Evolutionary conservation across 2,329 filamentous ascomycete species (phyloP).

Genomic region (Pseudocercospora musae): DNA sequence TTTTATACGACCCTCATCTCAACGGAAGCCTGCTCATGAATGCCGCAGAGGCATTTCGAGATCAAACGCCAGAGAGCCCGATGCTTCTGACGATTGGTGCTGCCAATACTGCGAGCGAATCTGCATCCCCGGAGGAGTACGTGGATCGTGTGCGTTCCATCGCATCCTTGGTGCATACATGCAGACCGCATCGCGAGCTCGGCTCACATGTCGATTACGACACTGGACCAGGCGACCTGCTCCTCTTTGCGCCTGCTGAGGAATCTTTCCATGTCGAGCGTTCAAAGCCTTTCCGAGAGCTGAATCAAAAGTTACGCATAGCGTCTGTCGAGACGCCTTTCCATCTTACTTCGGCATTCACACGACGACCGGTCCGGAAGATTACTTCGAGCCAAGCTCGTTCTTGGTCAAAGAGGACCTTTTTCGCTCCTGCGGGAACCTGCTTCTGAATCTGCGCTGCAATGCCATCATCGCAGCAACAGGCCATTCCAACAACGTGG

Average conservation of each 20-base stretch:
- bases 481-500: constrained; percentile 44
- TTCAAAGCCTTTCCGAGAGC: constrained; percentile 37
- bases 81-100: constrained; percentile 53
- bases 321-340: constrained; percentile 38
- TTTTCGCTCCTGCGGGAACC: constrained; percentile 48
- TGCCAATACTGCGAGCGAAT: constrained; percentile 55
- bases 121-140: constrained; percentile 47
- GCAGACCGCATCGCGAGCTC: constrained; percentile 6
- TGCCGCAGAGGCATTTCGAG: constrained; percentile 41
- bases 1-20: constrained; percentile 62
- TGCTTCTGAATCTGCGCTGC: constrained; percentile 55
- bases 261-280: constrained; percentile 42
- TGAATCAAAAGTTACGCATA: constrained; percentile 52
- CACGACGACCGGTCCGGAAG: constrained; percentile 46
- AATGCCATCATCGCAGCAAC: constrained; percentile 44
- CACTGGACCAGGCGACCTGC: constrained; percentile 28
- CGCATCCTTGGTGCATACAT: constrained; percentile 24
- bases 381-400: constrained; percentile 37
- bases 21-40: constrained; percentile 48
- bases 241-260: constrained; percentile 47
- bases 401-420: constrained; percentile 49
- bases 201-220: constrained; percentile 16
- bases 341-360: constrained; percentile 51
- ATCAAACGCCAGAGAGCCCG: constrained; percentile 30
- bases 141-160: constrained; percentile 47